phyloP scores from a whole-genome alignment of 2,329 filamentous ascomycete species.

The Sporothrix sp. region DNA sequence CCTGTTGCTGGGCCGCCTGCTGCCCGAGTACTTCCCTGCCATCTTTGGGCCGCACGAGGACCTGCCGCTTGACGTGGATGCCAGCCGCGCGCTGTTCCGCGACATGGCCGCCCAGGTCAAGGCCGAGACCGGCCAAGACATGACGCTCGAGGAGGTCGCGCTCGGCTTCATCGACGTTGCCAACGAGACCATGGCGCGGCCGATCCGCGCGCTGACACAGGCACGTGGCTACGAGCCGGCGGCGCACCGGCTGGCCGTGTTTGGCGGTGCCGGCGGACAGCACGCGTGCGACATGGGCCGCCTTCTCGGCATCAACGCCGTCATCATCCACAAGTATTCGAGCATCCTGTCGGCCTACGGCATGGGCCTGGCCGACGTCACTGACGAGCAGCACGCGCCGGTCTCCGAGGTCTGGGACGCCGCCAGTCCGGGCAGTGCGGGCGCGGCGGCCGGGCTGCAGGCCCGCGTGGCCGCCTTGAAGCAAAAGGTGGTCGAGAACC shows the following conservation, averaged over 20 bases:
- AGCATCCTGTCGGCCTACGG: constrained; percentile 85
- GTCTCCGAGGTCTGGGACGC: constrained; percentile 51
- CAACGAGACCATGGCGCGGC: constrained; percentile 63
- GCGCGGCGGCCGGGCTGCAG: too few species aligned
- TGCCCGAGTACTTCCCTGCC: constrained; percentile 53
- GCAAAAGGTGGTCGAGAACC: too few species aligned
- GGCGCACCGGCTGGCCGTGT: constrained; percentile 80
- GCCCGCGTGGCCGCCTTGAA: constrained; percentile 53
- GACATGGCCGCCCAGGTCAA: constrained; percentile 74
- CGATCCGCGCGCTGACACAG: constrained; percentile 81
- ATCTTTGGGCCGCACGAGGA: constrained; percentile 60
- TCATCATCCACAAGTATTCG: constrained; percentile 76
- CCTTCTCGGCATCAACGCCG: constrained; percentile 72
- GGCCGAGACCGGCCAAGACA: constrained; percentile 47
- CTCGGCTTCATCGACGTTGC: constrained; percentile 54
- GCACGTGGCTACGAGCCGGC: constrained; percentile 89
- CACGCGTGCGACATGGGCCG: constrained; percentile 82
- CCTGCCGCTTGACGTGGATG: constrained; percentile 65
- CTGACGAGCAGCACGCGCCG: constrained; percentile 78
- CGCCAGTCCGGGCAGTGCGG: background rate
- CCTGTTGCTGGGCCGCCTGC: constrained; percentile 47
- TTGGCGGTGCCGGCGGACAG: constrained; percentile 84
- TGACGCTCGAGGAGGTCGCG: constrained; percentile 51
- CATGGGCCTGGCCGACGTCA: constrained; percentile 84
- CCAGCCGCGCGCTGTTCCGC: constrained; percentile 67